Conservation (phyloP, 768 basidiomycete species). For the Lactifluus subvellereus region DNA sequence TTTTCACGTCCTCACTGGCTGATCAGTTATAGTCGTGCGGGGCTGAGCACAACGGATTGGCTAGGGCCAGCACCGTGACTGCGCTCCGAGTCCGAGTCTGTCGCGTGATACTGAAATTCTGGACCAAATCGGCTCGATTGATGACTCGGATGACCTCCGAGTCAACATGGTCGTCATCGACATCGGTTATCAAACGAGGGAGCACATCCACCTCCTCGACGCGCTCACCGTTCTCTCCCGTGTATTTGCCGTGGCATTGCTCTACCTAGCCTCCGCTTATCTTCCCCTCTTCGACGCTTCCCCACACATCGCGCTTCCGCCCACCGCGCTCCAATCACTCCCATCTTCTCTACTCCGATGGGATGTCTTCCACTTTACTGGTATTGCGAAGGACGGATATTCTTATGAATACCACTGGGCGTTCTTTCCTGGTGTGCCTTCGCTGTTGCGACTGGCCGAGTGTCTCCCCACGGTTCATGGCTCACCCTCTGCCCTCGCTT, state of each 20-base stretch:
- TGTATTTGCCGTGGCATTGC: background rate
- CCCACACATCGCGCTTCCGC: constrained; percentile 5
- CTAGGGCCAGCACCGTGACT: no score
- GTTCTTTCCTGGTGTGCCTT: constrained; percentile 69
- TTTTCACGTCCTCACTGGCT: background rate
- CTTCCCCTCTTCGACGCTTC: constrained; percentile 24
- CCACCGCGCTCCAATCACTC: constrained; percentile 8
- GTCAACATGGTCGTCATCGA: background rate
- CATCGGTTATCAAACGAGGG: background rate
- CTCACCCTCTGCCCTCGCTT: background rate
- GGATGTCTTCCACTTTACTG: constrained; percentile 81
- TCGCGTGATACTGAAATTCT: background rate
- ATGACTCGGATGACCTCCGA: no score
- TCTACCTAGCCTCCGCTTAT: constrained; percentile 13
- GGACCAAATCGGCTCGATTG: no score
- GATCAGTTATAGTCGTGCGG: no score
- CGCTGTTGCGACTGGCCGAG: constrained; percentile 39
- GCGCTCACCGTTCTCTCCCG: constrained; percentile 16
- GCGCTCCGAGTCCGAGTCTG: no score
- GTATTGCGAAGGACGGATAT: constrained; percentile 56
- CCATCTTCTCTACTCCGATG: constrained; percentile 56
- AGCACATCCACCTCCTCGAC: constrained; percentile 19
- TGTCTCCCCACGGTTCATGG: background rate
- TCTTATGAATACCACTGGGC: constrained; percentile 81
- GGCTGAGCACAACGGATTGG: no score